Conservation (phyloP, 2,329 filamentous ascomycete genomes). For the Cryphonectria japonica region DNA sequence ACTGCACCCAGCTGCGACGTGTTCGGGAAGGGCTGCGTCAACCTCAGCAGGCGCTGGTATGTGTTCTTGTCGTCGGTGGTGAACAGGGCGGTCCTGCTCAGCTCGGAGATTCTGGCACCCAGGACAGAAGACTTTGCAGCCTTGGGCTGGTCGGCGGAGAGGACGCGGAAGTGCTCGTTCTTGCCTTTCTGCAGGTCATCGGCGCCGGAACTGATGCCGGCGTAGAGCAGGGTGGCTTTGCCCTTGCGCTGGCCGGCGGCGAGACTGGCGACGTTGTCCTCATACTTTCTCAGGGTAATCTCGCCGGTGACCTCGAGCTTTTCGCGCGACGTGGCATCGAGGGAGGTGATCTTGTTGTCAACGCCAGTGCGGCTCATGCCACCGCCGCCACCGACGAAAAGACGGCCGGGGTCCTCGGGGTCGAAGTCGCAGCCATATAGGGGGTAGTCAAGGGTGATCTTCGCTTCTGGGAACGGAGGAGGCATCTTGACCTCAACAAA, state of each 20-base stretch:
- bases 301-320: constrained; percentile 70
- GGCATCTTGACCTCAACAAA: constrained; percentile 32
- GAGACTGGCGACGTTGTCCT: constrained; percentile 87
- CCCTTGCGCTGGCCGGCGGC: constrained; percentile 67
- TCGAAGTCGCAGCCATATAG: constrained; percentile 90
- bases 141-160: constrained; percentile 57
- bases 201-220: constrained; percentile 83
- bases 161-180: constrained; percentile 83
- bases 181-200: constrained; percentile 72
- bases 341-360: constrained; percentile 79
- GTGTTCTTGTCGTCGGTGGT: constrained; percentile 53
- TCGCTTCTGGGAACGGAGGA: constrained; percentile 53
- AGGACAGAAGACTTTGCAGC: constrained; percentile 37
- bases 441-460: constrained; percentile 76
- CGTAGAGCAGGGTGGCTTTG: constrained; percentile 63
- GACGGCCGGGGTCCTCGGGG: constrained; percentile 72
- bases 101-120: constrained; percentile 51
- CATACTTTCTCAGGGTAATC: constrained; percentile 77
- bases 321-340: constrained; percentile 70
- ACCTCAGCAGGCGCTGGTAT: constrained; percentile 63
- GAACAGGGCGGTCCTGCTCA: constrained; percentile 59
- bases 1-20: constrained; percentile 73
- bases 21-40: constrained; percentile 55
- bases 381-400: constrained; percentile 86
- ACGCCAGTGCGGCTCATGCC: constrained; percentile 81